Conservation (phyloP, 1,139 yeast species). For the Pichia sp. region DNA sequence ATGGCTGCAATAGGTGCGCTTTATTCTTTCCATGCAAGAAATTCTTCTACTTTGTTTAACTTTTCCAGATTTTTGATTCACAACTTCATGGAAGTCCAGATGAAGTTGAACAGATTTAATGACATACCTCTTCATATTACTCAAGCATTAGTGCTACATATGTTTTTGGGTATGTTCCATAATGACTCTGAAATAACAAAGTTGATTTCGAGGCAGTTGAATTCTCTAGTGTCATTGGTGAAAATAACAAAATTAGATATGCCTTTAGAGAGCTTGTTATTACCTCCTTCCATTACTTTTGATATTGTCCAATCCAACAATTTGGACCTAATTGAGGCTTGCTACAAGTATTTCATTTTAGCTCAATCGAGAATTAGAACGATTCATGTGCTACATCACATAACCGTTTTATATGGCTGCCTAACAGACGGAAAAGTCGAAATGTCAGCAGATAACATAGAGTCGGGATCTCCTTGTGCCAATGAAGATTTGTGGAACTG, state of each 20-base stretch:
- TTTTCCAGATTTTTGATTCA: conserved; percentile 76
- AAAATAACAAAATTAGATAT: conserved; percentile 70
- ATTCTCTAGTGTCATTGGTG: conserved; percentile 73
- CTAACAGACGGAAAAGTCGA: conserved; percentile 60
- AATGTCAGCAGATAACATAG: conserved; percentile 53
- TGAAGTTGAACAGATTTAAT: conserved; percentile 46
- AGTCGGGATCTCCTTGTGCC: conserved; percentile 72
- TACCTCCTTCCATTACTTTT: conserved; percentile 50
- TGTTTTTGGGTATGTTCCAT: conserved; percentile 77
- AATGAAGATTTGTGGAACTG: conserved; percentile 70
- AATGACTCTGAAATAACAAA: conserved; percentile 71
- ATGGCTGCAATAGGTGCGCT: conserved; percentile 90
- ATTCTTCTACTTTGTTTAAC: conserved; percentile 72
- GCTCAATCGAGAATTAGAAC: conserved; percentile 87
- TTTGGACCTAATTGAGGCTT: conserved; percentile 42
- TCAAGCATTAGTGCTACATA: conserved; percentile 76
- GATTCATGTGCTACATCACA: conserved; percentile 69
- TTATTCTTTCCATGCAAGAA: conserved; percentile 74
- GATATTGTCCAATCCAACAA: conserved; percentile 25
- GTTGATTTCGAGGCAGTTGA: conserved; percentile 69
- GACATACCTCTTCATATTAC: conserved; percentile 84
- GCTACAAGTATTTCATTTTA: conserved; percentile 70
- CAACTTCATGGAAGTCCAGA: conserved; percentile 61
- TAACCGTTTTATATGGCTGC: conserved; percentile 67
- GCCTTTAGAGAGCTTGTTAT: conserved; percentile 58